Percentiles rank a stretch among this genome's conserved stretches.
Evolutionary conservation across 768 basidiomycete species (phyloP).

Genomic region (Lactarius akahatsu): DNA sequence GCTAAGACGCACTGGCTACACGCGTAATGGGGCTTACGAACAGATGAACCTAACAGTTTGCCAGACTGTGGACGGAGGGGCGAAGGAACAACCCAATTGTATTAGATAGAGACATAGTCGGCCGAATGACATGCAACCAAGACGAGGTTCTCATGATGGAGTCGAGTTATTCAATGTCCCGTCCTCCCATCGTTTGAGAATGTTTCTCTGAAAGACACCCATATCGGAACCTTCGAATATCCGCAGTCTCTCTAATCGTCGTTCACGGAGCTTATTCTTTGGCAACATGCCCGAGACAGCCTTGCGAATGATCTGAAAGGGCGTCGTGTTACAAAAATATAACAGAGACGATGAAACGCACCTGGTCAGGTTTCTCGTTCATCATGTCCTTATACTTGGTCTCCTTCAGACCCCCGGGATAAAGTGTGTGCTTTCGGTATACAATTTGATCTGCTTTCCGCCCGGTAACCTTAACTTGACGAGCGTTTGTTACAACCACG

Average conservation of each 20-base stretch:
- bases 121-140: not conserved
- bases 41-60: not conserved
- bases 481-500: conserved; percentile 90
- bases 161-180: conserved; percentile 50
- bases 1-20: not conserved
- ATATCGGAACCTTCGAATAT: conserved; percentile 82
- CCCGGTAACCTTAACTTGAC: conserved; percentile 82
- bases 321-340: conserved; percentile 7
- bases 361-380: conserved; percentile 85
- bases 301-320: conserved; percentile 80
- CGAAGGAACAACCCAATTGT: not conserved
- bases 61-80: not conserved
- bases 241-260: conserved; percentile 81
- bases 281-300: conserved; percentile 99
- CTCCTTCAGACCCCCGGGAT: conserved; percentile 90
- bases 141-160: not conserved
- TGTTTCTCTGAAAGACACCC: conserved; percentile 73
- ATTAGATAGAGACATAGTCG: not conserved
- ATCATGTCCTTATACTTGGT: conserved; percentile 83
- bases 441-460: conserved; percentile 84
- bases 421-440: conserved; percentile 90
- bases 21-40: not conserved
- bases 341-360: conserved; percentile 34
- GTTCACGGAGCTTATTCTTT: conserved; percentile 92
- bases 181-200: conserved; percentile 82